Percentiles rank a stretch among this genome's conserved stretches.
phyloP scores from a whole-genome alignment of 1,139 yeast species.

The Blastobotrys indianensis region DNA sequence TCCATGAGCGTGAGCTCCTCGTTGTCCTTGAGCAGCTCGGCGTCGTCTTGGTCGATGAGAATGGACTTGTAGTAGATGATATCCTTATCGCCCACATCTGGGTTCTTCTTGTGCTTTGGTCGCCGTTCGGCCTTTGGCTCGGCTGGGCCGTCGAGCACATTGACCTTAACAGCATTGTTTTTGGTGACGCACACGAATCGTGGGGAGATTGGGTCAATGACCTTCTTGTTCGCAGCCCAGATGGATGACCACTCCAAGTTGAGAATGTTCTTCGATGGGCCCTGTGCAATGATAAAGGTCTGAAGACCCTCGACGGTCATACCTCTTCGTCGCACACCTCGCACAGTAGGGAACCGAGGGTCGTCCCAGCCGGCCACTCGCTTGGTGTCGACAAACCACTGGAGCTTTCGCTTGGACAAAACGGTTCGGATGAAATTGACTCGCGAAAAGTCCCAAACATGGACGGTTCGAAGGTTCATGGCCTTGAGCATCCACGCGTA shows the following conservation, averaged over 20 bases:
- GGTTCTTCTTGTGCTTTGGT: conserved; percentile 94
- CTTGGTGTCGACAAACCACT: conserved; percentile 93
- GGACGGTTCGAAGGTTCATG: conserved; percentile 77
- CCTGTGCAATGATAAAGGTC: conserved; percentile 88
- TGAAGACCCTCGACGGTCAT: conserved; percentile 97
- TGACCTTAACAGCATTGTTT: conserved; percentile 55
- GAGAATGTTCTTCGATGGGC: conserved; percentile 93
- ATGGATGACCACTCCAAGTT: conserved; percentile 95
- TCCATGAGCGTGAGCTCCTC: conserved; percentile 97
- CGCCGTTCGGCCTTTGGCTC: conserved; percentile 58
- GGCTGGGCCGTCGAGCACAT: conserved; percentile 50
- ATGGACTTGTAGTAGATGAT: conserved; percentile 61
- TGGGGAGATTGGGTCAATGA: conserved; percentile 94
- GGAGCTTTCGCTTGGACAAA: conserved; percentile 91
- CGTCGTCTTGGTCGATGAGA: conserved; percentile 87
- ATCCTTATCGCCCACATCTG: conserved; percentile 80
- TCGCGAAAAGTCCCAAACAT: conserved; percentile 96
- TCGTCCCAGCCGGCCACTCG: conserved; percentile 94
- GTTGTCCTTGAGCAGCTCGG: conserved; percentile 53
- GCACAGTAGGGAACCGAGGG: conserved; percentile 97
- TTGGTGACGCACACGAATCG: conserved; percentile 77
- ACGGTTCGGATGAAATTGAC: conserved; percentile 93
- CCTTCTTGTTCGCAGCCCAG: conserved; percentile 95
- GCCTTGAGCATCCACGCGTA: conserved; percentile 92
- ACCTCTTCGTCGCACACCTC: conserved; percentile 99